These are phyloP conservation scores for Pinus taeda DNA, from an alignment of 75 land plant genomes.

Conservation along the genomic window DNA sequence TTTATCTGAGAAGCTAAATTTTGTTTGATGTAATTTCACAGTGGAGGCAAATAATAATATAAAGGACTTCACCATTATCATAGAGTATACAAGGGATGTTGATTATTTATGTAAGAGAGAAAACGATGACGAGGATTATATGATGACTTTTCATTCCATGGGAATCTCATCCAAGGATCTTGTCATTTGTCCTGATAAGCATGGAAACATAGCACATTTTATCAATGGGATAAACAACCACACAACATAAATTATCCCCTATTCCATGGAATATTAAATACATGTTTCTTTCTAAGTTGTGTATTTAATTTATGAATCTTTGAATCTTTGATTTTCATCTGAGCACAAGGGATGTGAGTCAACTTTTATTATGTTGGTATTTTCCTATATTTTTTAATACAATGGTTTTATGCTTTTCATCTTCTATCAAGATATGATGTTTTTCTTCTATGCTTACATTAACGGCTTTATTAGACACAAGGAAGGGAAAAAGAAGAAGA, in stretches of 20 bases:
- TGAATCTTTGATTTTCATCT: too few relatives aligned
- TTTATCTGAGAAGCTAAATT: not conserved
- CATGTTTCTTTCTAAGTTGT: too few relatives aligned
- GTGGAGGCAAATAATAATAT: slow-evolving; percentile 75
- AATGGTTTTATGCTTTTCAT: too few relatives aligned
- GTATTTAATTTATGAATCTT: too few relatives aligned
- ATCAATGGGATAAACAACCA: slow-evolving; percentile 88
- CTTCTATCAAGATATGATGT: not conserved
- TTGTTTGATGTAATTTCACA: slow-evolving; percentile 54
- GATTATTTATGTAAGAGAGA: slow-evolving; percentile 75
- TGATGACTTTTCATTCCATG: slow-evolving; percentile 70
- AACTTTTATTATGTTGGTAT: not conserved
- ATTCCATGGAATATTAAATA: not conserved
- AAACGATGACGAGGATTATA: slow-evolving; percentile 80
- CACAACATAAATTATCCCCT: slow-evolving; percentile 36
- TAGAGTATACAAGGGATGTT: slow-evolving; percentile 85
- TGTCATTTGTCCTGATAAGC: slow-evolving; percentile 82
- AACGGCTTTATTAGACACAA: slow-evolving; percentile 34
- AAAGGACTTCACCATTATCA: slow-evolving; percentile 68
- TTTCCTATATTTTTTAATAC: not conserved
- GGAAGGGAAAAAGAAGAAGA: slow-evolving; percentile 93
- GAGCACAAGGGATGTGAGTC: too few relatives aligned
- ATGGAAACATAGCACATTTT: slow-evolving; percentile 77
- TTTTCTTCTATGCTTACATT: not conserved
- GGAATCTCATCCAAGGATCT: slow-evolving; percentile 45